These are phyloP conservation scores for Mycosarcoma mackinlayi DNA, from an alignment of 1,284 basidiomycete species.

Conservation along the genomic window DNA sequence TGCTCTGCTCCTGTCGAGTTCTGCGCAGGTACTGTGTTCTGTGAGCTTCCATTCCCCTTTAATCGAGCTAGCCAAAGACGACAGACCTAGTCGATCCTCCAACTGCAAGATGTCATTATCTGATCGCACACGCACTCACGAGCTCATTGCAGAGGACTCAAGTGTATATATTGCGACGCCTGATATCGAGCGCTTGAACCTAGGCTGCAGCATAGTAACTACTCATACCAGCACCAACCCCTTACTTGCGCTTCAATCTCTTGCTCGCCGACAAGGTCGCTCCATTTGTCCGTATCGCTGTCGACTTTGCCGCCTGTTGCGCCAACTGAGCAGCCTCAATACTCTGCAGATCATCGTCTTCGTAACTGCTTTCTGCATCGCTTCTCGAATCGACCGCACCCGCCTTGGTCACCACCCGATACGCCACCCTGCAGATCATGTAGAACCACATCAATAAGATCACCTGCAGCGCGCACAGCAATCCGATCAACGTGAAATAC, in stretches of 20 bases:
- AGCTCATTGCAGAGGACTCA: too few relatives aligned
- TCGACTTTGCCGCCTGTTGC: neutral
- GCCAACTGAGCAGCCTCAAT: constrained; percentile 15
- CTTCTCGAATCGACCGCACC: constrained; percentile 78
- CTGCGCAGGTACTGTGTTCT: too few relatives aligned
- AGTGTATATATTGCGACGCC: too few relatives aligned
- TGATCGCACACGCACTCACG: too few relatives aligned
- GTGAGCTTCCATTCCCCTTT: too few relatives aligned
- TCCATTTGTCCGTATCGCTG: neutral
- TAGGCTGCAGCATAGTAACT: too few relatives aligned
- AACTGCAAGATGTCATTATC: too few relatives aligned
- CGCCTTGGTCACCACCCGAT: constrained; percentile 79
- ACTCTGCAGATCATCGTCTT: constrained; percentile 24
- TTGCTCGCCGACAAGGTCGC: constrained; percentile 12
- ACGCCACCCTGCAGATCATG: constrained; percentile 84
- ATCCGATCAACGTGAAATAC: constrained; percentile 32
- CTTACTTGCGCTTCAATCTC: constrained; percentile 25
- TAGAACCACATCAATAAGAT: constrained; percentile 86
- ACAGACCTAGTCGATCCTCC: too few relatives aligned
- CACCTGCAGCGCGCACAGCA: constrained; percentile 70
- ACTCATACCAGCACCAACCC: too few relatives aligned
- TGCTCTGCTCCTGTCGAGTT: too few relatives aligned
- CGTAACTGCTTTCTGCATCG: constrained; percentile 53
- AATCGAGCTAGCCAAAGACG: too few relatives aligned
- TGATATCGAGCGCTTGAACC: neutral